A percentile compares a stretch with the other conserved stretches of the same genome.
These are phyloP conservation scores for Mycena haematopus DNA, from an alignment of 768 basidiomycete species.

Conservation along the genomic window DNA sequence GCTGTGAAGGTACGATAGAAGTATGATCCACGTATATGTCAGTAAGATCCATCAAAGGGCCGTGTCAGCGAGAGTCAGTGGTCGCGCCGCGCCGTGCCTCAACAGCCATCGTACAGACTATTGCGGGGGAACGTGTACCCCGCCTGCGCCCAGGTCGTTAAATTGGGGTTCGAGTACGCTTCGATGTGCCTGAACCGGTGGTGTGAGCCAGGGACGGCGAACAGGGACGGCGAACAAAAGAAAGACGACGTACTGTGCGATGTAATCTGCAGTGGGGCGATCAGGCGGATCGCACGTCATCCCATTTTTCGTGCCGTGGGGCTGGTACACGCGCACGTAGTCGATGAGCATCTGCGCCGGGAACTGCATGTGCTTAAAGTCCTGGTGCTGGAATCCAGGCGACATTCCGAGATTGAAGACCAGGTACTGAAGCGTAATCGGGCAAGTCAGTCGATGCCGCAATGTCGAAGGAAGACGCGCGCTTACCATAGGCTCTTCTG, in stretches of 20 bases:
- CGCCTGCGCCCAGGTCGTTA: conserved; percentile 85
- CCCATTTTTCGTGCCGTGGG: conserved; percentile 68
- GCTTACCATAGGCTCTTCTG: conserved; percentile 82
- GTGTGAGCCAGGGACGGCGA: conserved; percentile 7
- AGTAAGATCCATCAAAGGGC: conserved; percentile 3
- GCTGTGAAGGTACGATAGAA: too few species aligned
- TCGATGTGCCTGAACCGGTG: conserved; percentile 6
- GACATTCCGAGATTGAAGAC: conserved; percentile 89
- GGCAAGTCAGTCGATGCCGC: conserved; percentile 16
- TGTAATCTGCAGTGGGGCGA: conserved; percentile 84
- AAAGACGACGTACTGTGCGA: conserved; percentile 47
- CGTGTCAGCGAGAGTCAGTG: too few species aligned
- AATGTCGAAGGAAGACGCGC: conserved; percentile 34
- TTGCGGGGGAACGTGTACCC: conserved; percentile 74
- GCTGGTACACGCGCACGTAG: conserved; percentile 90
- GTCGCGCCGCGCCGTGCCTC: background rate
- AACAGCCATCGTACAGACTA: conserved; percentile 25
- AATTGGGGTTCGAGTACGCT: conserved; percentile 75
- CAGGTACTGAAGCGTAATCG: conserved; percentile 58
- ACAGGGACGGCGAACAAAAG: background rate
- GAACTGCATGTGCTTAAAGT: conserved; percentile 76
- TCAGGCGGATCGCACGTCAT: conserved; percentile 82
- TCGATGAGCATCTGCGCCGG: conserved; percentile 86
- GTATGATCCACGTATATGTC: background rate
- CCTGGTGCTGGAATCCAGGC: conserved; percentile 73